Evolutionary conservation across 306 rosid species (phyloP), one percentile per base, ranked within the genome.

Genomic region (Malus orientalis): DNA sequence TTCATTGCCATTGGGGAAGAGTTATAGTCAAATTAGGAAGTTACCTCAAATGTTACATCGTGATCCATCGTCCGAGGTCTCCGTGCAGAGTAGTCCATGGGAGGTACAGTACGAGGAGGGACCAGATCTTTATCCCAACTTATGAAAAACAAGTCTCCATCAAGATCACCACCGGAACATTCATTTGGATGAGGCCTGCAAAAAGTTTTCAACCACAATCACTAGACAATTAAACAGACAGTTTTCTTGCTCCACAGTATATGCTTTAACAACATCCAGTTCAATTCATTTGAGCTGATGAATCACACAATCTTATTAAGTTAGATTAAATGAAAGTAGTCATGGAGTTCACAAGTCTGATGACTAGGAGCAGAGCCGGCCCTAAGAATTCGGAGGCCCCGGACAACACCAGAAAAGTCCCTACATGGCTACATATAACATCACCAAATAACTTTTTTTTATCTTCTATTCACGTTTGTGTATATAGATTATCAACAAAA

Each of bases 151-250:
- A 87, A 87, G 83, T 94, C 98, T 67, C 98, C 98, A 73, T 94
- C 98, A 75, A 94, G 97, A 83, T 94, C 98, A 38, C 96, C 98
- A 5, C 98, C 98, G 13, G 98, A 94, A 86, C 98, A 94, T 85
- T 94, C 98, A 89, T 89, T 94, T 40, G 97, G 93, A 83, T 94
- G 98, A 74, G 98, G 98, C 88, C 98, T 94, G 98, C 44, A 54
- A 67, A 66, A 78, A 74, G 71, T 42, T 25, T 77, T 32, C 45
- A 70, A 72, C 76, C 75, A 53, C 78, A 72, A 66, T 67, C 47
- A 78, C 54, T 58, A 73, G 68, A 72, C 62, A 69, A 14, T 57
- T 29, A 77, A 38, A 78, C 63, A 60, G 51, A 11, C 67, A 30
- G 36, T 75, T 42, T 70, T 15, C 64, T 4, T 15, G 73, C 62